phyloP scores from a whole-genome alignment of 441 rosid species.

The Isatis lusitanica region DNA sequence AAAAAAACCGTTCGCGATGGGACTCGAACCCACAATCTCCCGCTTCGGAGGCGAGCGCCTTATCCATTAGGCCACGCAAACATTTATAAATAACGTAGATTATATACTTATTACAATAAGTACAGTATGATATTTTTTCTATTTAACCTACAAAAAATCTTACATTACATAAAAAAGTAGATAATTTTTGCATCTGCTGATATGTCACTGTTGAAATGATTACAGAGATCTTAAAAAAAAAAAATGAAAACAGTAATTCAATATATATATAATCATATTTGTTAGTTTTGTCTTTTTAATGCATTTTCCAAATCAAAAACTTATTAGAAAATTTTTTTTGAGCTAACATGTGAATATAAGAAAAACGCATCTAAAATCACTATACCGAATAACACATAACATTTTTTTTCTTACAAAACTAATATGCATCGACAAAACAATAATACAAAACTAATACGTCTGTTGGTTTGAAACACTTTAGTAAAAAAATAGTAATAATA shows the following conservation, averaged over 20 bases:
- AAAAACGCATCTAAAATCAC: background rate
- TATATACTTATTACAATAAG: background rate
- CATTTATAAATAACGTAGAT: background rate
- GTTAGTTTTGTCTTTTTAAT: background rate
- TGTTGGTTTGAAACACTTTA: background rate
- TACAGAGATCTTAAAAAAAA: background rate
- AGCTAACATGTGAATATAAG: background rate
- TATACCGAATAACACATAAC: background rate
- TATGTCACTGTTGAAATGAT: background rate
- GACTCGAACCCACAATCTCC: constrained; percentile 57
- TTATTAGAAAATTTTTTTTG: background rate
- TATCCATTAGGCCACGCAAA: constrained; percentile 64
- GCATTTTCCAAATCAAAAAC: background rate
- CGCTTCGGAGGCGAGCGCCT: constrained; percentile 98
- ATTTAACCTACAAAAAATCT: background rate
- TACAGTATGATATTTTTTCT: background rate
- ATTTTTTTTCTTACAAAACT: background rate
- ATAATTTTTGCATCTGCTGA: background rate
- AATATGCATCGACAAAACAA: too few relatives aligned
- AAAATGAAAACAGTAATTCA: background rate
- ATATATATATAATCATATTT: background rate
- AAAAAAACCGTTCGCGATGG: constrained; percentile 25
- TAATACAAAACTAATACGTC: background rate
- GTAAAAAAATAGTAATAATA: too few relatives aligned
- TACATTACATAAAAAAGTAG: background rate